Evolutionary conservation across 805 yeast genomes (phyloP), one percentile per base, ranked within the genome.

Genomic region (Spencermartinsiella europaea): DNA sequence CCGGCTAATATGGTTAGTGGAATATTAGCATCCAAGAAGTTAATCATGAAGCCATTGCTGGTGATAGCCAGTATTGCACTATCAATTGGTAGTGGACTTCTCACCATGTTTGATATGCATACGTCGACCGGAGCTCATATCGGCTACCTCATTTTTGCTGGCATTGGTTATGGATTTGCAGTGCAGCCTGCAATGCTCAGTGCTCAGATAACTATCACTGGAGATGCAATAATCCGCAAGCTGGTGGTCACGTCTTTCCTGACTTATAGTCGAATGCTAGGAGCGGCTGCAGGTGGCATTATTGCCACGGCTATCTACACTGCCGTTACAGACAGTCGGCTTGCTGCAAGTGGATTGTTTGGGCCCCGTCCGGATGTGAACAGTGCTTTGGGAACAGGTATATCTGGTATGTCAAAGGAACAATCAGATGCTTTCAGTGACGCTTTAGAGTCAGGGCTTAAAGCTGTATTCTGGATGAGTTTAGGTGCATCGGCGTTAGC

Each of bases 191-290:
- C 68, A n/a, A 59, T 72, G 31, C 54, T 74, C n/a, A 56, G 70
- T 3, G 66, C 73, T 2, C 83, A 77, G 57, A 51, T 76, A 1
- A 62, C 67, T 16, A 79, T 80, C 3, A 68, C 74, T 2, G 80
- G 81, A 5, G 68, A 25, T 25, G 10, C 7, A 25, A 12, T 25
- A 12, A 25, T 12, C 12, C 31, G 73, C 2, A 62, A 67, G 4
- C 73, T 77, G 36, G 54, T 75, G 61, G 65, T 75, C 1, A 73
- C 79, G 2, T 60, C 77, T 0, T 63, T 69, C 42, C 38, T 72
- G 42, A 69, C 68, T 50, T 72, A 74, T 53, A 55, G 56, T n/a
- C 69, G 80, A 56, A 56, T 70, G 1, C 48, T 75, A 21, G 75
- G 74, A 16, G 73, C 74, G 33, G 64, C 77, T 1, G 21, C 75